These are phyloP conservation scores for Eleusine coracana DNA, from an alignment of 176 grass and related monocot species.

Conservation along the genomic window DNA sequence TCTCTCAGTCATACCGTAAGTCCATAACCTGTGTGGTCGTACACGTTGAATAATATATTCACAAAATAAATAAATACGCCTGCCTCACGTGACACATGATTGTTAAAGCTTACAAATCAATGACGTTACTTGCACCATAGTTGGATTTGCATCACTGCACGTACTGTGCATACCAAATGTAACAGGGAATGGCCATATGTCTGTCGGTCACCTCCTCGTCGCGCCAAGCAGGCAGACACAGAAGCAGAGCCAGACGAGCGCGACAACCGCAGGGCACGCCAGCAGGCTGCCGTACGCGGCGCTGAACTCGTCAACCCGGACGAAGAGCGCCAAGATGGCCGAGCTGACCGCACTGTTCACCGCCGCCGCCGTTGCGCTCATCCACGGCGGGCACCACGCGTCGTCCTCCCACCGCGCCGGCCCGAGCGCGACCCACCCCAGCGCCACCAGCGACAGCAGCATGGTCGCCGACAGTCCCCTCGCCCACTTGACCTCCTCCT, in stretches of 20 bases:
- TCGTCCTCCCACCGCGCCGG: constrained; percentile 39
- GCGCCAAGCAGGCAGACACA: constrained; percentile 1
- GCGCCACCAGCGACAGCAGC: constrained; percentile 42
- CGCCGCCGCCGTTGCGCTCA: background rate
- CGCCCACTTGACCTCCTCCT: constrained; percentile 43
- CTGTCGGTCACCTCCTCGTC: background rate
- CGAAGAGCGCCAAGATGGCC: constrained; percentile 30
- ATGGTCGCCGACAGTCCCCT: constrained; percentile 46
- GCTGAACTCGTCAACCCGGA: constrained; percentile 15
- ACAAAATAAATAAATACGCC: background rate
- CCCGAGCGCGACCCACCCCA: constrained; percentile 46
- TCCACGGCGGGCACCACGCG: constrained; percentile 20
- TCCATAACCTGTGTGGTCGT: background rate
- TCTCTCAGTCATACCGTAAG: background rate
- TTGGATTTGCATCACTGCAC: background rate
- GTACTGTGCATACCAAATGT: background rate
- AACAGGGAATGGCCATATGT: background rate
- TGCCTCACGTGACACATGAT: background rate
- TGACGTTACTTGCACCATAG: background rate
- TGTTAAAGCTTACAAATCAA: background rate
- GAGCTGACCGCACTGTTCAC: constrained; percentile 9
- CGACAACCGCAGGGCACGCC: constrained; percentile 11
- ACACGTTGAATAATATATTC: background rate
- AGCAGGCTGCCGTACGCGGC: constrained; percentile 17
- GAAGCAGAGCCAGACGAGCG: constrained; percentile 18